These are phyloP conservation scores for Aspergillus hortae DNA, from an alignment of 2,329 filamentous ascomycete species.

Conservation along the genomic window DNA sequence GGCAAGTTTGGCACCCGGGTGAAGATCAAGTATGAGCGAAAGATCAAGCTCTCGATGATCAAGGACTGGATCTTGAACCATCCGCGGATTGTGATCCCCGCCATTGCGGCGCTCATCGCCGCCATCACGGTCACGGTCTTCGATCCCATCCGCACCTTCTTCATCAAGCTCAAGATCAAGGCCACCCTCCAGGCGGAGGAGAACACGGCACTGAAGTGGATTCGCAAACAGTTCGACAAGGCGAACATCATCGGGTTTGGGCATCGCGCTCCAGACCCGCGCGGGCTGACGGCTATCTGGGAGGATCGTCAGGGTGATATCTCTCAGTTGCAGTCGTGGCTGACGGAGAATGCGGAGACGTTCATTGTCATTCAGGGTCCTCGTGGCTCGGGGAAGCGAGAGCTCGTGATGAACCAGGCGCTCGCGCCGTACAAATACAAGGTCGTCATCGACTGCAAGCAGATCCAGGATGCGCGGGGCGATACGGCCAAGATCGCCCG, in stretches of 20 bases:
- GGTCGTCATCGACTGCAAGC: conserved; percentile 86
- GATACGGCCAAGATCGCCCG: conserved; percentile 81
- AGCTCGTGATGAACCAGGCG: conserved; percentile 81
- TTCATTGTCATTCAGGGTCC: conserved; percentile 94
- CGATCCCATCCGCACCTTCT: conserved; percentile 90
- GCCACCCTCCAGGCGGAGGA: conserved; percentile 70
- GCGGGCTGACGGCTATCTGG: conserved; percentile 77
- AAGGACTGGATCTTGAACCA: conserved; percentile 86
- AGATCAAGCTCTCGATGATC: conserved; percentile 71
- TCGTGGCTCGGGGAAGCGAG: conserved; percentile 83
- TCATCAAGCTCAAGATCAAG: conserved; percentile 83
- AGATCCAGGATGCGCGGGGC: conserved; percentile 83
- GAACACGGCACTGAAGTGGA: conserved; percentile 73
- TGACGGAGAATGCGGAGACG: conserved; percentile 83
- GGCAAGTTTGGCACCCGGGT: conserved; percentile 73
- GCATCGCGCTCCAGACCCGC: conserved; percentile 55
- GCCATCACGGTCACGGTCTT: conserved; percentile 84
- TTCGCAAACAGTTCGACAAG: conserved; percentile 60
- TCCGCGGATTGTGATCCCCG: conserved; percentile 81
- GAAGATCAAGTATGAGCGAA: conserved; percentile 78
- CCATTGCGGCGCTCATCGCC: conserved; percentile 75
- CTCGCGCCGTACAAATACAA: conserved; percentile 73
- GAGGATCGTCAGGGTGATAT: conserved; percentile 81
- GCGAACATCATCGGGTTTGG: conserved; percentile 45
- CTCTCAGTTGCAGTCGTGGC: conserved; percentile 75